Evolutionary conservation across 805 yeast genomes (phyloP), one percentile per base, ranked within the genome.

Genomic region (Wickerhamomyces canadensis): DNA sequence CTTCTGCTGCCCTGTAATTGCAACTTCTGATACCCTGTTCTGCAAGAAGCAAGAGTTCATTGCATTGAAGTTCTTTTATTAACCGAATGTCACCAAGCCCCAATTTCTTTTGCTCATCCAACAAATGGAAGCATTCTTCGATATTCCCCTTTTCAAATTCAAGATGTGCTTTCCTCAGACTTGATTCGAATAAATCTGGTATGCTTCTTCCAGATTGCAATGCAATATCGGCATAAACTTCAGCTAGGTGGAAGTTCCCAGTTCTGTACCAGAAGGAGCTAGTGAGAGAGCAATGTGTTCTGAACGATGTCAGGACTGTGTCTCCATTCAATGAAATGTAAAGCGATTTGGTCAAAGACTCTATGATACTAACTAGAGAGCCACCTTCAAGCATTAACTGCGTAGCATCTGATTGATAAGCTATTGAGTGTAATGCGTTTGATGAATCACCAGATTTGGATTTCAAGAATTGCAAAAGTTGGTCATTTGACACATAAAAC

Each of bases 361-460:
- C 85, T 23, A 77, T 50, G 11, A 74, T 67, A 6, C 57, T 57
- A 8, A 57, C 52, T 31, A 75, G 54, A 3, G 72, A 57, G 0
- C 67, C 70, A 7, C 83, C 80, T 45, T 69, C 74, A 32, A 72
- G 53, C 57, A 80, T 62, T 23, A 69, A 46, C 41, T 78, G 74
- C 3, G 74, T 55, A 0, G 83, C 74, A 48, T 83, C 87, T 43
- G 77, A 76, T 45, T 79, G 78, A 52, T 74, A 80, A 9, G 86
- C 78, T 53, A 76, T 68, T 2, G 89, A 74, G 37, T 60, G 56
- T n/a, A 63, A 57, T 5, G 55, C 41, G 2, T 33, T 28, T 2
- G 58, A 47, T 19, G 51, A 47, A n/a, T 57, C 61, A 15, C 44
- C 58, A 4, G 60, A 40, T 23, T 57, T 52, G 2, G 56, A 41